Conservation (phyloP, 176 grass and related monocot species). For the Carex littledalei region DNA sequence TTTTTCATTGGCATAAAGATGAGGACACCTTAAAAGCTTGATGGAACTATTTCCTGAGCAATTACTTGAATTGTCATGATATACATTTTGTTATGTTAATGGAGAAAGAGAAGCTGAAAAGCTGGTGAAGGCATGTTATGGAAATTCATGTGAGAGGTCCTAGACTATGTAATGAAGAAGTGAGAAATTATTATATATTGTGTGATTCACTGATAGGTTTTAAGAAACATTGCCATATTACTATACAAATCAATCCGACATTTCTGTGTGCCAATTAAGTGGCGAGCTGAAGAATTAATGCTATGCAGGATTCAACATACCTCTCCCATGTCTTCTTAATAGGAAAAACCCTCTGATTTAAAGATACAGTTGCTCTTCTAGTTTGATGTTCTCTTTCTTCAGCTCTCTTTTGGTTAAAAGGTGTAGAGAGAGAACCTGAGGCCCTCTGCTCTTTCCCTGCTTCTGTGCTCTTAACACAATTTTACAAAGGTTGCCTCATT, state of each 20-base stretch:
- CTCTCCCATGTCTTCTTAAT: slow-evolving; percentile 21
- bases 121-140: neutral
- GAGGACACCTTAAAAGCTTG: neutral
- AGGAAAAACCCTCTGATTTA: neutral
- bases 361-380: neutral
- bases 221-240: neutral
- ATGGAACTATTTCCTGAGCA: neutral
- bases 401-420: slow-evolving; percentile 8
- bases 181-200: neutral
- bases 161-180: neutral
- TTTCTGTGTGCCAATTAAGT: neutral
- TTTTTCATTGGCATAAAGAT: neutral
- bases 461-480: slow-evolving; percentile 11
- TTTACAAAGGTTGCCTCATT: neutral
- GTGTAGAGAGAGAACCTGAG: slow-evolving; percentile 12
- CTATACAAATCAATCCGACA: neutral
- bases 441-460: slow-evolving; percentile 4
- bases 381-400: neutral
- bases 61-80: neutral
- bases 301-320: slow-evolving; percentile 15
- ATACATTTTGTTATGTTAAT: neutral
- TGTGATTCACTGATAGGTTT: neutral
- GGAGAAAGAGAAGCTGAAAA: neutral
- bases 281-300: neutral
- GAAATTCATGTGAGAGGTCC: neutral